phyloP scores from a whole-genome alignment of 345 rosid species.

The Hibiscus tridactylites region DNA sequence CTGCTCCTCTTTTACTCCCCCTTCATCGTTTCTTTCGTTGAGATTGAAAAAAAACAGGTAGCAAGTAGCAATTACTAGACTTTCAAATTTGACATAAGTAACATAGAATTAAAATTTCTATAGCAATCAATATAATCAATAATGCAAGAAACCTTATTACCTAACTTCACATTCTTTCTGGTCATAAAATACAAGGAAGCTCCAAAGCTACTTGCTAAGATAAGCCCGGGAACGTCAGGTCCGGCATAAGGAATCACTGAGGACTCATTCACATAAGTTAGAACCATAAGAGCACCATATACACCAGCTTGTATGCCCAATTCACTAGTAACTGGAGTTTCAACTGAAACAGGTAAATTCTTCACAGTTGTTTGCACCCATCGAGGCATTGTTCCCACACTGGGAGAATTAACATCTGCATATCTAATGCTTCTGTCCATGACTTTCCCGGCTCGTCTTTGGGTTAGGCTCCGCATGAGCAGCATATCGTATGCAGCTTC shows the following conservation, averaged over 20 bases:
- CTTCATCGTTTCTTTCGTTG: neutral
- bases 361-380: neutral
- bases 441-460: neutral
- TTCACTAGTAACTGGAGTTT: neutral
- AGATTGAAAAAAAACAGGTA: neutral
- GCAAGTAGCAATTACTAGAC: neutral
- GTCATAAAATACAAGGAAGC: neutral
- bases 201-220: neutral
- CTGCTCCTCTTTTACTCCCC: neutral
- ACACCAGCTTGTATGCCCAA: neutral
- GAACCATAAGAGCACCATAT: neutral
- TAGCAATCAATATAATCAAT: neutral
- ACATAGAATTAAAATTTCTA: neutral
- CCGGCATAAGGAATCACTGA: neutral
- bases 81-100: neutral
- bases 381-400: neutral
- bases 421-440: neutral
- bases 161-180: neutral
- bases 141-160: neutral
- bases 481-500: neutral
- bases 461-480: neutral
- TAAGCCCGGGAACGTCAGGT: neutral
- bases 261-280: neutral
- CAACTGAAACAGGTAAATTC: neutral
- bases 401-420: neutral